Evolutionary conservation across 805 yeast species (phyloP), one percentile per base, ranked within the genome.

Genomic region (Candida verbasci): DNA sequence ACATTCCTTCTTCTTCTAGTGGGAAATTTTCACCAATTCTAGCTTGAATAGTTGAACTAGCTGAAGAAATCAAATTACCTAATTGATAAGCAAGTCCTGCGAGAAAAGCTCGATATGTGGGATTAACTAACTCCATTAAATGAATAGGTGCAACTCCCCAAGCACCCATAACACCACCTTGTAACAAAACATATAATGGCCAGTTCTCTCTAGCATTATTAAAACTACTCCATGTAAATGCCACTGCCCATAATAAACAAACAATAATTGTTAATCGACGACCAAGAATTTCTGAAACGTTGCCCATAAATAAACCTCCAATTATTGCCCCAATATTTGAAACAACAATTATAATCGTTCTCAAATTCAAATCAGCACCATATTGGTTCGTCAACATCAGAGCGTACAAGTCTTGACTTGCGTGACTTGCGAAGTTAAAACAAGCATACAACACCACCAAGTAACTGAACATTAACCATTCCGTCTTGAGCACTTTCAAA

Each of bases 121-220:
- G 79, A 39, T 80, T 80, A 27, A 82, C 68, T 43, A 80, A 62
- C 55, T 78, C 84, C 3, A 78, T 65, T 37, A 80, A 59, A 55
- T 78, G 82, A 40, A 77, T 66, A 36, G 85, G 85, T 36, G 74
- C 65, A 27, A 77, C 78, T 47, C 85, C 85, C 80, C 82, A 80
- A 17, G 80, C 77, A 49, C 85, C 85, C 58, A 78, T 83, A 35
- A 80, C 83, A 42, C 71, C 74, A 50, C 74, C 74, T 50, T 78
- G 84, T 41, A 78, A 56, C 59, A 75, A 78, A 53, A 78, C 78
- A 38, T 40, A 37, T 2, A 41, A 33, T 17, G 37, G 82, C 9
- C 50, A 36, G 25, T 50, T 46, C n/a, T 31, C 35, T 9, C 24
- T 20, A 11, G 41, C 37, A 15, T 57, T 41, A 40, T 53, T 59